Percentiles rank a stretch among this genome's conserved stretches.
phyloP scores from a whole-genome alignment of 805 yeast genomes.

The Pichia phayaonensis region DNA sequence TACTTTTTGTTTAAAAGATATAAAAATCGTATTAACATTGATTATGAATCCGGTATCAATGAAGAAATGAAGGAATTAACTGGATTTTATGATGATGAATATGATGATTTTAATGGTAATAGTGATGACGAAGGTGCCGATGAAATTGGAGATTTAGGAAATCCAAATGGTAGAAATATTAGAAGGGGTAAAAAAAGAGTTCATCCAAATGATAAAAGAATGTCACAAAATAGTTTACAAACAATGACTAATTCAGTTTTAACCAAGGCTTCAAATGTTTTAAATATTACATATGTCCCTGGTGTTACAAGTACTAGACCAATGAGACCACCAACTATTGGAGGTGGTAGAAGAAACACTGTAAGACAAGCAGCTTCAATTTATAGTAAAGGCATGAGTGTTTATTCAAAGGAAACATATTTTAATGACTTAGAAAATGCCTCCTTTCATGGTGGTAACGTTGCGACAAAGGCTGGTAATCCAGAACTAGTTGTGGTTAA shows the following conservation, averaged over 20 bases:
- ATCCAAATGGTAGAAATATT: slow-evolving; percentile 15
- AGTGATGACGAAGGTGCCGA: slow-evolving; percentile 14
- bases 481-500: slow-evolving; percentile 23
- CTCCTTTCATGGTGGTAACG: slow-evolving; percentile 26
- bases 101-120: slow-evolving; percentile 17
- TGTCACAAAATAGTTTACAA: slow-evolving; percentile 25
- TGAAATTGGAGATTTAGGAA: slow-evolving; percentile 1
- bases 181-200: background rate
- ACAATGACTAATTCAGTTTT: slow-evolving; percentile 53
- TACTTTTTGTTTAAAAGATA: slow-evolving; percentile 38
- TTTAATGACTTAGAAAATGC: slow-evolving; percentile 28
- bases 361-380: slow-evolving; percentile 15
- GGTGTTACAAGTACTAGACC: slow-evolving; percentile 59
- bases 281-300: slow-evolving; percentile 90
- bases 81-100: slow-evolving; percentile 24
- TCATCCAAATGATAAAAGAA: slow-evolving; percentile 12
- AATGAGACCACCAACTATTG: slow-evolving; percentile 2
- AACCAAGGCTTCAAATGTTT: slow-evolving; percentile 77
- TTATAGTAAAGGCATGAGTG: slow-evolving; percentile 20
- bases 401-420: slow-evolving; percentile 28
- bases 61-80: slow-evolving; percentile 9
- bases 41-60: slow-evolving; percentile 14
- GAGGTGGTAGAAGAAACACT: slow-evolving; percentile 10
- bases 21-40: slow-evolving; percentile 23
- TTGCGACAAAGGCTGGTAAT: slow-evolving; percentile 22